These are phyloP conservation scores for Suaeda aralocaspica DNA, from an alignment of 148 eudicot species.

Conservation along the genomic window DNA sequence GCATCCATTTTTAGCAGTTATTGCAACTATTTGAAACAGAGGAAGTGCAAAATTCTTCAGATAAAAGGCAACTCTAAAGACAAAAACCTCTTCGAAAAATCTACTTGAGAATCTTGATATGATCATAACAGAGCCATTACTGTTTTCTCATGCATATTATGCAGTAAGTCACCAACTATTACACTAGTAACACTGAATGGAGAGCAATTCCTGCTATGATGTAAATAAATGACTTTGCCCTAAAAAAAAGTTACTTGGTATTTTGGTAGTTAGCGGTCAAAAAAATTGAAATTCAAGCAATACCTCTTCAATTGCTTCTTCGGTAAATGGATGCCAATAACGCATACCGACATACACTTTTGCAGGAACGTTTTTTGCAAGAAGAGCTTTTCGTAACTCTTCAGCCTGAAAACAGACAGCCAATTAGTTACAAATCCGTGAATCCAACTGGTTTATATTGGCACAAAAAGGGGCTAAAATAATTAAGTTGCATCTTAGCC, in stretches of 20 bases:
- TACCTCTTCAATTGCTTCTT: slow-evolving; percentile 99
- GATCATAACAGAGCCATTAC: not conserved
- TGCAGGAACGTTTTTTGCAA: slow-evolving; percentile 72
- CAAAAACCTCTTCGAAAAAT: not conserved
- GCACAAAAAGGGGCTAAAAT: not conserved
- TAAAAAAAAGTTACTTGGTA: not conserved
- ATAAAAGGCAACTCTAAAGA: not conserved
- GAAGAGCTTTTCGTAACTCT: slow-evolving; percentile 75
- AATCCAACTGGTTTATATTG: not conserved
- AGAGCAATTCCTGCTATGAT: not conserved
- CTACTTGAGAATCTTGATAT: not conserved
- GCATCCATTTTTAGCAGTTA: too few species aligned
- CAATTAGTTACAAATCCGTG: not conserved
- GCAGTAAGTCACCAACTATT: not conserved
- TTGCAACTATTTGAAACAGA: not conserved
- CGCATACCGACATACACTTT: slow-evolving; percentile 99
- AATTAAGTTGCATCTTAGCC: not conserved
- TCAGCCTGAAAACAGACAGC: slow-evolving; percentile 54
- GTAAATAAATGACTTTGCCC: not conserved
- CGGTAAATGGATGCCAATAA: slow-evolving; percentile 99
- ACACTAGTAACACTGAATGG: not conserved
- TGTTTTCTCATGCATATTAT: not conserved
- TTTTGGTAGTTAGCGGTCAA: not conserved
- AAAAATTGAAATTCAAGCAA: slow-evolving; percentile 6
- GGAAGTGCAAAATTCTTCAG: not conserved